Percentiles rank a stretch among this genome's conserved stretches.
Evolutionary conservation across 2,329 filamentous ascomycete genomes (phyloP).

Genomic region (Ceratocystiopsis sp.): DNA sequence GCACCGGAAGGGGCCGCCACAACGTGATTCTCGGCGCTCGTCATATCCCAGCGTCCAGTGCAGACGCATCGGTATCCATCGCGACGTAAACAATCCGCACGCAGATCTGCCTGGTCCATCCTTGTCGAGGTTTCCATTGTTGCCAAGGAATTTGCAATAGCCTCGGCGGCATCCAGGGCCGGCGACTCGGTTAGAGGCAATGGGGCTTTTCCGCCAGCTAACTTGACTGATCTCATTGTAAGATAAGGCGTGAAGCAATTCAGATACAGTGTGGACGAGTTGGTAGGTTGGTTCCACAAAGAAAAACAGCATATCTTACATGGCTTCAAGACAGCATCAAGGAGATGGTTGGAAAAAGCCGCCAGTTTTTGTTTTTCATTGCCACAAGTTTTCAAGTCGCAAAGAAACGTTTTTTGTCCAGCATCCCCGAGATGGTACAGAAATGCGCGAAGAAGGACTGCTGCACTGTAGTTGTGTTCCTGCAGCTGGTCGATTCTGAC

Average conservation of each 20-base stretch:
- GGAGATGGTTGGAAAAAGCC: conserved; percentile 1
- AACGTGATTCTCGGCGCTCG: not conserved
- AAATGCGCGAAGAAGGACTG: no score
- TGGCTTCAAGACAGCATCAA: conserved; percentile 4
- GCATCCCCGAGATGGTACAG: no score
- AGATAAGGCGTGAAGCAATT: not conserved
- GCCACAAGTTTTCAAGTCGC: not conserved
- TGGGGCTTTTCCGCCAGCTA: conserved; percentile 1
- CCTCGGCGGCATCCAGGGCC: not conserved
- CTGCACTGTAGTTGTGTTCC: no score
- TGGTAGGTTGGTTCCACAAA: no score
- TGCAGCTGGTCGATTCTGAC: no score
- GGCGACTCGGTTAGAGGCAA: not conserved
- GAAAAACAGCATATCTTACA: not conserved
- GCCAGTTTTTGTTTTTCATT: conserved; percentile 1
- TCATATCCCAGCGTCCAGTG: not conserved
- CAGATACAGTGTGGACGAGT: not conserved
- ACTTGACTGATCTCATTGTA: not conserved
- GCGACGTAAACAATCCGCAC: not conserved
- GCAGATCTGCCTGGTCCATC: not conserved
- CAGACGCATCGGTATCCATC: conserved; percentile 4
- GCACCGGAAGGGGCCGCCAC: not conserved
- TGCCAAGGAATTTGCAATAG: not conserved
- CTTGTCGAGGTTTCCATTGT: not conserved
- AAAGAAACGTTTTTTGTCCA: no score